Evolutionary conservation across 2,329 filamentous ascomycete genomes (phyloP), one percentile per base, ranked within the genome.

Genomic region (Hymenoscyphus albidus): DNA sequence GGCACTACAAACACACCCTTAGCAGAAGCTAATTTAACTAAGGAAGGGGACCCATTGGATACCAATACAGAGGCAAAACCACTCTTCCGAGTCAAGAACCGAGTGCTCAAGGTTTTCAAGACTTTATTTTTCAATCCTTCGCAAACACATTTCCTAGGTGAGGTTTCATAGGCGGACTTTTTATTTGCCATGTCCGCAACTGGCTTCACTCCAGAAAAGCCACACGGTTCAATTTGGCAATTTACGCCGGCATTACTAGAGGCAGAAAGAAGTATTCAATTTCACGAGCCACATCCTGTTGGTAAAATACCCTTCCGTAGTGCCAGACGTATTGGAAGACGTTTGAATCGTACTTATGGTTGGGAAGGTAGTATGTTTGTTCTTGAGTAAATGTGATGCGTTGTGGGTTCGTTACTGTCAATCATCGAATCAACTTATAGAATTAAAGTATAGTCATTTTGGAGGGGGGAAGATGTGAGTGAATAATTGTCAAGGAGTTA

Each of bases 171-270:
- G 84, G 73, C 67, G 1, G 82, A 85, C 59, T 83, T 86, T 64
- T 69, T 86, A 3, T 79, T 81, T 65, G 82, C 83, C 0, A 81
- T 87, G 80, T 67, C 70, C 0, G 76, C 76, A 0, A 77, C 78
- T 0, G 85, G 84, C 0, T 86, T 88, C 62, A 65, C 70, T 0
- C 78, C 79, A 0, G 75, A 85, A 73, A 88, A 88, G 74, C 77
- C 87, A 0, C 85, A 86, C 65, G 84, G 85, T 0, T 87, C 83
- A 0, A 81, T 82, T 0, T 88, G 86, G 86, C 81, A 86, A 13
- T 88, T 88, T 66, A 77, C 76, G 14, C 81, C 81, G 2, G 54
- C 48, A 0, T 62, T 18, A 12, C 13, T 42, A 42, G 40, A 5
- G 40, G 76, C 80, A 0, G 76, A 80, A 54, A 73, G 80, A 4